Evolutionary conservation across 805 yeast species (phyloP), one percentile per base, ranked within the genome.

Genomic region (Saturnispora zaruensis): DNA sequence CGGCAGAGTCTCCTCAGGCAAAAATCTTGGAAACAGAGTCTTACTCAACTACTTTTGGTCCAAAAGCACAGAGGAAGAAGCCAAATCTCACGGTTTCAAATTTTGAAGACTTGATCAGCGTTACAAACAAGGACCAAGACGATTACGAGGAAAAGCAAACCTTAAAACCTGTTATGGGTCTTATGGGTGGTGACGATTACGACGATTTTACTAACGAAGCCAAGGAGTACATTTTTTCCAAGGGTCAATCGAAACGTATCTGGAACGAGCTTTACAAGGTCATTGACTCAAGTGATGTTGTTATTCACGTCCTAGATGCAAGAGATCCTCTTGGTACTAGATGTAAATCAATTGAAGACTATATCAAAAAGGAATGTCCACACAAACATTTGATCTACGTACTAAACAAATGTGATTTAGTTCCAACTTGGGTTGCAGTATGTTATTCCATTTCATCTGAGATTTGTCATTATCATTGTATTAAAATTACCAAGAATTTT

Each of bases 391-490:
- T 91, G 72, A 84, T 91, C 58, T 90, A 84, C 65, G 96, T 93
- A 51, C 73, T 91, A 70, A 91, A 91, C 78, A 91, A 91, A 76
- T 90, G 97, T 78, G 99, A 91, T 75, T 80, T 91, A 63, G 96
- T 91, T 47, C 99, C 99, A 56, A 91, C 96, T 44, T 91, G 98
- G 97, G 97, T 88, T 63, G 97, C 98, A 62, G 98, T 90, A 88
- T 78, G 98, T 89, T 26, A 9, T n/a, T 68, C 64, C 75, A 95
- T n/a, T 24, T 42, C 33, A 46, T 54, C 51, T 48, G 45, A 32
- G 36, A 16, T 48, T 28, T 28, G 32, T 28, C 32, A 28, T 28
- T 45, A 45, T 55, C 50, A 40, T 32, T 21, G 45, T 55, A 66
- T 21, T 23, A n/a, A 24, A 25, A 16, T 26, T 37, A 96, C 96